Evolutionary conservation across 2,329 filamentous ascomycete genomes (phyloP).

Genomic region (Colletotrichum euphorbiae): DNA sequence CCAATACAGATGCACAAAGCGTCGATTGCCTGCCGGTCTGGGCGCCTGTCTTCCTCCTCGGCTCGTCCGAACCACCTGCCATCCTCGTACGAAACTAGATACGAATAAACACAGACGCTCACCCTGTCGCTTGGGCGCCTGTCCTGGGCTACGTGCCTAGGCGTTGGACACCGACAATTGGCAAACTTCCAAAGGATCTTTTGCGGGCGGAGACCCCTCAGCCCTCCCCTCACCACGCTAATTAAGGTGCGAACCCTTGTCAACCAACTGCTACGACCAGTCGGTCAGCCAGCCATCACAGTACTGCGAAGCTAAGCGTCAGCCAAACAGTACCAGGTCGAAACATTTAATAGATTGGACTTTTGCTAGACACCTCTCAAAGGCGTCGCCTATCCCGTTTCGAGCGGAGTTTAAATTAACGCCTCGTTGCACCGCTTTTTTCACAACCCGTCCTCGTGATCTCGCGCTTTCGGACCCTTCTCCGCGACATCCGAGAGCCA

Average conservation of each 20-base stretch:
- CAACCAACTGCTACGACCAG: not conserved
- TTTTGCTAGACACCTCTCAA: slow-evolving; percentile 16
- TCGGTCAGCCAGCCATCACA: slow-evolving; percentile 21
- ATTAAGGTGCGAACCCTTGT: slow-evolving; percentile 14
- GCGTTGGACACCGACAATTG: slow-evolving; percentile 28
- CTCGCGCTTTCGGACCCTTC: not conserved
- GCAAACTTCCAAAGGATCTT: slow-evolving; percentile 33
- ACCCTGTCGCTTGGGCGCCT: slow-evolving; percentile 10
- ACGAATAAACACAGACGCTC: not conserved
- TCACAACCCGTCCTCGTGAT: not conserved
- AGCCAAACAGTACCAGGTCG: not conserved
- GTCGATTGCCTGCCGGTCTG: not conserved
- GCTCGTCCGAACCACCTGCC: slow-evolving; percentile 29
- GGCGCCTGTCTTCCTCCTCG: not conserved
- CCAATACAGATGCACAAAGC: not conserved
- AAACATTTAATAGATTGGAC: slow-evolving; percentile 5
- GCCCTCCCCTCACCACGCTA: slow-evolving; percentile 26
- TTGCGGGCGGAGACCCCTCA: slow-evolving; percentile 25
- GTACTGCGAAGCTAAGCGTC: slow-evolving; percentile 9
- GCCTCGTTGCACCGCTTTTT: slow-evolving; percentile 1
- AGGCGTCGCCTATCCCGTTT: slow-evolving; percentile 2
- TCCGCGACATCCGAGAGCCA: slow-evolving; percentile 12
- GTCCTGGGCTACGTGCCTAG: slow-evolving; percentile 2
- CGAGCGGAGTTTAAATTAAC: not conserved
- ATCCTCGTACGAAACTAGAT: slow-evolving; percentile 22